Evolutionary conservation across 805 yeast genomes (phyloP).

Genomic region (Maudiozyma bulderi): DNA sequence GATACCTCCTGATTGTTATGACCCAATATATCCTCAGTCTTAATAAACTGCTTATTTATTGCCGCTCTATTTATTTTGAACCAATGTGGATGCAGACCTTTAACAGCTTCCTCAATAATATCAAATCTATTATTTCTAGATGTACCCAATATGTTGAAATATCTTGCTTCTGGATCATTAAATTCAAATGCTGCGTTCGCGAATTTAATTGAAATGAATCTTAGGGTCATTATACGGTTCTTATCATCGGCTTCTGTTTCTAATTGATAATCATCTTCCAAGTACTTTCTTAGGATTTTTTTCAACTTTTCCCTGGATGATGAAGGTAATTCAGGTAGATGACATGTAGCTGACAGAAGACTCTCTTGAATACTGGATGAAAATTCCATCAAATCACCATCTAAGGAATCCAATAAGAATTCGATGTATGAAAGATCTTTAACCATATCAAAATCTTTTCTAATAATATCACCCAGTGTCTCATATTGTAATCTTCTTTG

Average conservation of each 20-base stretch:
- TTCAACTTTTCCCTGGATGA: conserved; percentile 37
- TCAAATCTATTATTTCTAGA: conserved; percentile 52
- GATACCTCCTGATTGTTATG: conserved; percentile 23
- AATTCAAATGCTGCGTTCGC: conserved; percentile 58
- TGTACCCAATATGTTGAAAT: conserved; percentile 58
- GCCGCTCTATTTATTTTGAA: conserved; percentile 45
- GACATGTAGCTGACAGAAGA: conserved; percentile 47
- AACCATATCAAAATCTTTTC: conserved; percentile 35
- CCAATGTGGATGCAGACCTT: conserved; percentile 82
- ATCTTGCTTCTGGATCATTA: conserved; percentile 55
- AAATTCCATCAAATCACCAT: conserved; percentile 52
- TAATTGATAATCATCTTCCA: conserved; percentile 28
- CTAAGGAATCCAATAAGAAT: conserved; percentile 63
- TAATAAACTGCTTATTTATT: conserved; percentile 20
- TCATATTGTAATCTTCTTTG: conserved; percentile 66
- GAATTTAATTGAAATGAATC: conserved; percentile 57
- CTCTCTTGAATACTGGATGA: conserved; percentile 64
- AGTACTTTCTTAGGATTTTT: conserved; percentile 27
- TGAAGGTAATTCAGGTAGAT: conserved; percentile 33
- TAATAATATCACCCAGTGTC: conserved; percentile 59
- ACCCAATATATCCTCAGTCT: conserved; percentile 39
- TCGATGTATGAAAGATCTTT: conserved; percentile 44
- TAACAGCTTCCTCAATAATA: conserved; percentile 65
- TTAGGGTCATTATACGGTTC: conserved; percentile 38
- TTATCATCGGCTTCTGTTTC: conserved; percentile 15